Percentiles rank a stretch among this genome's conserved stretches.
phyloP scores from a whole-genome alignment of 1,284 basidiomycete species.

The Leccinum angustisporum region DNA sequence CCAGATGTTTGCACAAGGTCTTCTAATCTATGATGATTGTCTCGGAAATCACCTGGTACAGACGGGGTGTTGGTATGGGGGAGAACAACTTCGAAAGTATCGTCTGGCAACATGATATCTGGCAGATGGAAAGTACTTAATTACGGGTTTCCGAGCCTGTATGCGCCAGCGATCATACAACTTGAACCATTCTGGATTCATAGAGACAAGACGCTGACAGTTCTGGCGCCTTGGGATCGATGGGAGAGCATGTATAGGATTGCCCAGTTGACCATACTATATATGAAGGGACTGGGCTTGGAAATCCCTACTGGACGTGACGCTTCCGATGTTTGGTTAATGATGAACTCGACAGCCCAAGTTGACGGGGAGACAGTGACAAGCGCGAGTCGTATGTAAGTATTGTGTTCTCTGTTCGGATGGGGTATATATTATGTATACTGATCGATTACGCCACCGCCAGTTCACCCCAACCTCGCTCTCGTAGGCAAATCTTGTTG shows the following conservation, averaged over 20 bases:
- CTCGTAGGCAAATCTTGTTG: constrained; percentile 44
- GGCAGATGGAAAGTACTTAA: constrained; percentile 30
- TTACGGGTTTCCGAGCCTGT: constrained; percentile 49
- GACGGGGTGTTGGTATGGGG: too few relatives aligned
- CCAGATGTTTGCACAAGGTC: too few relatives aligned
- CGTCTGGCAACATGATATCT: too few relatives aligned
- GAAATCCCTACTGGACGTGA: constrained; percentile 44
- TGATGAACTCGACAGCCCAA: constrained; percentile 50
- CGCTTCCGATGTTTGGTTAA: constrained; percentile 49
- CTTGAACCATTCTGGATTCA: constrained; percentile 50
- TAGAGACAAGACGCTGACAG: constrained; percentile 13
- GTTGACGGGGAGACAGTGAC: constrained; percentile 44
- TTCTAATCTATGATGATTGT: too few relatives aligned
- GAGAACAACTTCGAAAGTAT: too few relatives aligned
- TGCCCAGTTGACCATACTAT: constrained; percentile 39
- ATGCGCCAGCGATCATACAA: constrained; percentile 50
- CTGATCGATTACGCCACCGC: not conserved
- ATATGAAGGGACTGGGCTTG: constrained; percentile 41
- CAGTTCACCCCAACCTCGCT: constrained; percentile 57
- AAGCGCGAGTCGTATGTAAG: constrained; percentile 52
- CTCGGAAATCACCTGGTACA: too few relatives aligned
- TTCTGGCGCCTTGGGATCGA: constrained; percentile 52
- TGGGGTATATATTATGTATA: too few relatives aligned
- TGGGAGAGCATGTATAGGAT: constrained; percentile 45
- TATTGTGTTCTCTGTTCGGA: too few relatives aligned